These are phyloP conservation scores for Beauveria sp. DNA, from an alignment of 2,329 filamentous ascomycete genomes.

Conservation along the genomic window DNA sequence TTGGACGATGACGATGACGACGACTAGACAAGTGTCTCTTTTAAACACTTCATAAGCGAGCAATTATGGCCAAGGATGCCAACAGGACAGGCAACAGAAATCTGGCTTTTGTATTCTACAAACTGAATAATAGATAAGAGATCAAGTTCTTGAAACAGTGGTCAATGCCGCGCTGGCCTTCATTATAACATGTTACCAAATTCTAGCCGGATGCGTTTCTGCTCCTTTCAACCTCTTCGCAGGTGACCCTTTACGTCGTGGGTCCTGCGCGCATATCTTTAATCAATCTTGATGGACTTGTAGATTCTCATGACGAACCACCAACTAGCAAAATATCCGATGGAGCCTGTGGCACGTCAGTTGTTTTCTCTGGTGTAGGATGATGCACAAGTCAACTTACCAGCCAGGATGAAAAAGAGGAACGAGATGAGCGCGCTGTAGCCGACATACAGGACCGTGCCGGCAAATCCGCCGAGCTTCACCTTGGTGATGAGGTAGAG, in stretches of 20 bases:
- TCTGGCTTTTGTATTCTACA: slow-evolving; percentile 10
- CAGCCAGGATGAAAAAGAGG: slow-evolving; percentile 87
- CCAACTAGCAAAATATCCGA: slow-evolving; percentile 94
- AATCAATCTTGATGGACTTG: slow-evolving; percentile 96
- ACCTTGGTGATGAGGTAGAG: slow-evolving; percentile 87
- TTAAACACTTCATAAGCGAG: slow-evolving; percentile 1
- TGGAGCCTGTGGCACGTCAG: slow-evolving; percentile 58
- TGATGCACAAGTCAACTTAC: slow-evolving; percentile 45
- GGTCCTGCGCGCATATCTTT: slow-evolving; percentile 16
- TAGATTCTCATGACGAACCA: slow-evolving; percentile 92
- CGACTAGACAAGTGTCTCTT: slow-evolving; percentile 17
- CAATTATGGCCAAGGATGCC: background rate
- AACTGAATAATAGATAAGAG: slow-evolving; percentile 5
- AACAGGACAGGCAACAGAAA: background rate
- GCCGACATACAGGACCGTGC: slow-evolving; percentile 84
- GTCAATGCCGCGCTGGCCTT: slow-evolving; percentile 7
- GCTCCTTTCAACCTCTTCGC: background rate
- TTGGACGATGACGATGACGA: slow-evolving; percentile 42
- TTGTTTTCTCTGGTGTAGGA: background rate
- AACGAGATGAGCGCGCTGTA: slow-evolving; percentile 87
- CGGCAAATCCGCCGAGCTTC: slow-evolving; percentile 75
- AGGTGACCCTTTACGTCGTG: background rate
- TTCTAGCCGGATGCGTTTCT: background rate
- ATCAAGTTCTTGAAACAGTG: slow-evolving; percentile 4
- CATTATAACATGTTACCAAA: slow-evolving; percentile 1